A percentile compares a stretch with the other conserved stretches of the same genome.
Conservation (phyloP, 2,329 filamentous ascomycete species). For the Aspergillus sp. region DNA sequence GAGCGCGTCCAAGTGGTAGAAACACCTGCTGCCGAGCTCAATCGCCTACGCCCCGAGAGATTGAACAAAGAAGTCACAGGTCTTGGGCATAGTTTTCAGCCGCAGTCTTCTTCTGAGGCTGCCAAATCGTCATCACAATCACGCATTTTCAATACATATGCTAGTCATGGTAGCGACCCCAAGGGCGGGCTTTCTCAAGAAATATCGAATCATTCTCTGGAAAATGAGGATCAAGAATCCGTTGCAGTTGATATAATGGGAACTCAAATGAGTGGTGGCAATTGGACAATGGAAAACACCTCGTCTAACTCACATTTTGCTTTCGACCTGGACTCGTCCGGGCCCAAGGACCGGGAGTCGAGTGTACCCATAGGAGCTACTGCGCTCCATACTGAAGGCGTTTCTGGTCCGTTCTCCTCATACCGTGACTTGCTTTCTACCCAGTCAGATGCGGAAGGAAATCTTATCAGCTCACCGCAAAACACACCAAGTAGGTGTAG, state of each 20-base stretch:
- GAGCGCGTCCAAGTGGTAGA: constrained; percentile 28
- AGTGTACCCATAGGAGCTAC: constrained; percentile 5
- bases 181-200: constrained; percentile 13
- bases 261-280: constrained; percentile 16
- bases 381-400: constrained; percentile 7
- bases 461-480: background rate
- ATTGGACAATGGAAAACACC: constrained; percentile 10
- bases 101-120: constrained; percentile 16
- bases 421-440: constrained; percentile 12
- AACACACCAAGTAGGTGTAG: too few relatives aligned
- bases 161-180: constrained; percentile 15
- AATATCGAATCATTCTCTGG: constrained; percentile 5
- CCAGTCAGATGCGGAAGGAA: constrained; percentile 1
- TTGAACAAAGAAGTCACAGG: background rate
- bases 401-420: constrained; percentile 15
- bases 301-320: constrained; percentile 12
- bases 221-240: constrained; percentile 1
- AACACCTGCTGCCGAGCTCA: constrained; percentile 18
- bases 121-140: constrained; percentile 30
- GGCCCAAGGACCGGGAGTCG: constrained; percentile 10
- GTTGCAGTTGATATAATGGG: constrained; percentile 13
- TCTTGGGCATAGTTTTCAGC: constrained; percentile 1
- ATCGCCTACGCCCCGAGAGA: constrained; percentile 2
- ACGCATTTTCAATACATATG: constrained; percentile 29
- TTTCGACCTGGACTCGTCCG: constrained; percentile 20